A percentile compares a stretch with the other conserved stretches of the same genome.
Conservation (phyloP, 106 monocot species). For the Allium fistulosum region DNA sequence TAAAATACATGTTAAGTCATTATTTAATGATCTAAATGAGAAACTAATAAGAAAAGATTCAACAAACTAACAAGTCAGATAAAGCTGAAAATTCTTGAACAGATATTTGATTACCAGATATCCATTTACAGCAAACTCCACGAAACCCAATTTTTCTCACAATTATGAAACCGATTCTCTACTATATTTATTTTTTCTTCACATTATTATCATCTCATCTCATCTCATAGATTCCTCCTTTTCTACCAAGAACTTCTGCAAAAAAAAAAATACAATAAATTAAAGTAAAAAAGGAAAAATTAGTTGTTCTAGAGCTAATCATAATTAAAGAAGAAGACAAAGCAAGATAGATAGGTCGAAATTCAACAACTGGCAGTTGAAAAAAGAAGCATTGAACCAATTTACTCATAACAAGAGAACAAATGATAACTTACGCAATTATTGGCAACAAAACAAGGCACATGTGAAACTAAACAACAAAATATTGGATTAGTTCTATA, state of each 20-base stretch:
- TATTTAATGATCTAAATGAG: too few relatives aligned
- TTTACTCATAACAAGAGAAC: not conserved
- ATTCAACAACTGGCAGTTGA: not conserved
- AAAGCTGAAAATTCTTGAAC: not conserved
- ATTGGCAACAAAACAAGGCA: too few relatives aligned
- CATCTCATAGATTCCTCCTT: slow-evolving; percentile 1
- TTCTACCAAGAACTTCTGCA: slow-evolving; percentile 4
- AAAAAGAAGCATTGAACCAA: not conserved
- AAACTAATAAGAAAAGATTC: too few relatives aligned
- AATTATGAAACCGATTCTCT: not conserved
- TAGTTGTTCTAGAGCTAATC: not conserved
- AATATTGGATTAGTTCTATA: too few relatives aligned
- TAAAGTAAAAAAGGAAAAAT: not conserved
- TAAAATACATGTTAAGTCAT: too few relatives aligned
- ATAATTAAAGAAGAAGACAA: slow-evolving; percentile 3
- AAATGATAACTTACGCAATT: not conserved
- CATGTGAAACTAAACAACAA: too few relatives aligned
- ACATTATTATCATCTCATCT: slow-evolving; percentile 7
- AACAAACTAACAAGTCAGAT: too few relatives aligned
- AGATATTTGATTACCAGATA: slow-evolving; percentile 1
- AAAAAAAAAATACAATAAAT: not conserved
- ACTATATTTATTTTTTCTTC: not conserved
- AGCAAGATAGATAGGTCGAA: not conserved
- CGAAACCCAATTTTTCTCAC: not conserved
- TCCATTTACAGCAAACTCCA: slow-evolving; percentile 4